Conservation (phyloP, 495 filamentous ascomycete genomes). For the Aspergillus nidulans region DNA sequence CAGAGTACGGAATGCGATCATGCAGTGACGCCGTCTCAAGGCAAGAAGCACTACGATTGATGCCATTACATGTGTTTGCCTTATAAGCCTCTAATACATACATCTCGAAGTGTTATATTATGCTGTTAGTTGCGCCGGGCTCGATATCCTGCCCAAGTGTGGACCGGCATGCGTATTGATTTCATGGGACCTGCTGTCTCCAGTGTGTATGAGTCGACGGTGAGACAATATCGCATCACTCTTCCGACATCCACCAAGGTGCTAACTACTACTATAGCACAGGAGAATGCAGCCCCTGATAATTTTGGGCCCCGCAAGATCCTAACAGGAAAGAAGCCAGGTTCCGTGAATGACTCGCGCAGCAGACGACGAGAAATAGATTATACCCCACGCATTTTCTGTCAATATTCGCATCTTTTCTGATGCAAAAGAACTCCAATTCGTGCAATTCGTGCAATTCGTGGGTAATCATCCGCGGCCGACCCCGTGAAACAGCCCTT, state of each 20-base stretch:
- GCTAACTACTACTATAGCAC: background rate
- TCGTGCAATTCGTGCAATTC: background rate
- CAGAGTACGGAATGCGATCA: background rate
- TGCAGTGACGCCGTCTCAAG: background rate
- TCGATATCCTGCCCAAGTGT: background rate
- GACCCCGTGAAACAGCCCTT: background rate
- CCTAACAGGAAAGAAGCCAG: background rate
- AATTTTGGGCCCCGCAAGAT: background rate
- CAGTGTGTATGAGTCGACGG: background rate
- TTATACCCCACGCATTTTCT: background rate
- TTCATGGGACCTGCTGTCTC: slow-evolving; percentile 20
- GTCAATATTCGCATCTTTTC: background rate
- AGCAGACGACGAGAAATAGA: slow-evolving; percentile 1
- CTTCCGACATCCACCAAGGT: background rate
- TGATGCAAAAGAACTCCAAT: no score
- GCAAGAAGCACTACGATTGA: background rate
- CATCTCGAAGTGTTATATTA: background rate
- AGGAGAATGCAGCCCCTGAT: background rate
- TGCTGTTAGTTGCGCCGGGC: no score
- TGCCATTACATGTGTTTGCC: background rate
- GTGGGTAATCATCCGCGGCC: background rate
- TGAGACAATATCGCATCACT: background rate
- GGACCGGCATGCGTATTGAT: background rate
- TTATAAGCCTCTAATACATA: background rate
- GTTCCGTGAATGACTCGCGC: background rate